These are phyloP conservation scores for Colletotrichum sp. DNA, from an alignment of 2,329 filamentous ascomycete genomes.

Conservation along the genomic window DNA sequence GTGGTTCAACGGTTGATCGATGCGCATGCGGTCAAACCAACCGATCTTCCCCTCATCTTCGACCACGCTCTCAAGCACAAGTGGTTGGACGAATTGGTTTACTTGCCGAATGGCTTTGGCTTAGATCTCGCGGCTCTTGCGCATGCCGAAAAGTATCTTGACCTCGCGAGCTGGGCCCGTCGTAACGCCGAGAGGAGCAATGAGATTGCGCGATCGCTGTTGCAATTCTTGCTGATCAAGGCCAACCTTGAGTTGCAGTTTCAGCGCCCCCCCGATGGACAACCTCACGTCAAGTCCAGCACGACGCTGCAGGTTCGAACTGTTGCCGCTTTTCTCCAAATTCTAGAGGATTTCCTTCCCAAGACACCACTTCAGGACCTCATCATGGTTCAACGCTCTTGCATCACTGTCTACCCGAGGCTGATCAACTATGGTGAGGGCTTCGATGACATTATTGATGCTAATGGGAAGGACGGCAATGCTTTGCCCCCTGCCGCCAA, in stretches of 20 bases:
- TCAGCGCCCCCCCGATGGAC: constrained; percentile 71
- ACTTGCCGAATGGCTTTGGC: constrained; percentile 81
- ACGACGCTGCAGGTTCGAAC: constrained; percentile 85
- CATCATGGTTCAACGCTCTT: constrained; percentile 81
- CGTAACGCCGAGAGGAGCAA: constrained; percentile 69
- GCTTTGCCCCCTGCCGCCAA: constrained; percentile 79
- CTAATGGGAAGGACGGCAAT: constrained; percentile 83
- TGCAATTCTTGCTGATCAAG: constrained; percentile 85
- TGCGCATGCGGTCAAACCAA: constrained; percentile 75
- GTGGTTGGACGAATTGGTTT: constrained; percentile 84
- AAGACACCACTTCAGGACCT: constrained; percentile 68
- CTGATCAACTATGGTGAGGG: constrained; percentile 96
- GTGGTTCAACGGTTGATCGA: constrained; percentile 82
- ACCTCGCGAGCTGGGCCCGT: constrained; percentile 81
- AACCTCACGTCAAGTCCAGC: constrained; percentile 62
- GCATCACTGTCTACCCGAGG: constrained; percentile 90
- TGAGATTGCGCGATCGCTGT: constrained; percentile 73
- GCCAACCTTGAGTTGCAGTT: constrained; percentile 78
- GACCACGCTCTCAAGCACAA: constrained; percentile 77
- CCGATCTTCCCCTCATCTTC: constrained; percentile 46
- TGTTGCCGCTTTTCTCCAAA: constrained; percentile 78
- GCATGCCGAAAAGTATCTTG: constrained; percentile 79
- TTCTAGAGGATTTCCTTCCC: constrained; percentile 74
- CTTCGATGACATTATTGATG: constrained; percentile 88
- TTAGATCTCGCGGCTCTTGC: constrained; percentile 87